phyloP scores from a whole-genome alignment of 306 rosid species.

The Quercus engelmannii region DNA sequence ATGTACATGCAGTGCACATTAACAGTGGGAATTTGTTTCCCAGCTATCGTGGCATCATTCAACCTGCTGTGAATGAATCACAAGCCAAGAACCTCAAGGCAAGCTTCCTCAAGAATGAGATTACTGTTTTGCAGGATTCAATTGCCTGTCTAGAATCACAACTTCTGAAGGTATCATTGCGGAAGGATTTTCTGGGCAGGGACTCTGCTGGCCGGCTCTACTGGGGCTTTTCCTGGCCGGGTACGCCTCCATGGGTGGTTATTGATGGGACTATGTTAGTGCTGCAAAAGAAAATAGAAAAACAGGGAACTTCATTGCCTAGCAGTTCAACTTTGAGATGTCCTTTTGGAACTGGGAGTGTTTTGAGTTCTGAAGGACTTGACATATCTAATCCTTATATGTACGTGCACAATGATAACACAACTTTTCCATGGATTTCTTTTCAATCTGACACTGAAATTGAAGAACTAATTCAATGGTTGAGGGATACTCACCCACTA shows the following conservation, averaged over 20 bases:
- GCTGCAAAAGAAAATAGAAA: conserved; percentile 25
- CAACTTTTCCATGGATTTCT: conserved; percentile 49
- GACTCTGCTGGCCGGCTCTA: conserved; percentile 74
- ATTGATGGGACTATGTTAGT: conserved; percentile 55
- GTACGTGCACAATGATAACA: conserved; percentile 24
- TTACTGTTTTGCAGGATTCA: conserved; percentile 57
- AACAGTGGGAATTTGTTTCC: not conserved
- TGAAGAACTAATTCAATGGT: conserved; percentile 63
- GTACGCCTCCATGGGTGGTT: conserved; percentile 49
- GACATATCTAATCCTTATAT: conserved; percentile 31
- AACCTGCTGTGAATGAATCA: conserved; percentile 42
- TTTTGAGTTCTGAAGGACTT: conserved; percentile 31
- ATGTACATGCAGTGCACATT: not conserved
- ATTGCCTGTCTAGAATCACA: conserved; percentile 52
- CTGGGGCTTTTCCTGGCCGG: conserved; percentile 60
- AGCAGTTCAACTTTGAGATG: not conserved
- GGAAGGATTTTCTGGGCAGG: conserved; percentile 78
- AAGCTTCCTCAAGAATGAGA: conserved; percentile 55
- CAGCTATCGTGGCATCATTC: not conserved
- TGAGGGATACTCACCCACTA: conserved; percentile 54
- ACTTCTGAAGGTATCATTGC: conserved; percentile 60
- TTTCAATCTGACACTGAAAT: conserved; percentile 74
- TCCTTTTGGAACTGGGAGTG: conserved; percentile 20
- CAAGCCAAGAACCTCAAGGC: conserved; percentile 58
- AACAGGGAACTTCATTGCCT: conserved; percentile 10